phyloP scores from a whole-genome alignment of 2,329 filamentous ascomycete genomes.

The Sphaerulina musiva region DNA sequence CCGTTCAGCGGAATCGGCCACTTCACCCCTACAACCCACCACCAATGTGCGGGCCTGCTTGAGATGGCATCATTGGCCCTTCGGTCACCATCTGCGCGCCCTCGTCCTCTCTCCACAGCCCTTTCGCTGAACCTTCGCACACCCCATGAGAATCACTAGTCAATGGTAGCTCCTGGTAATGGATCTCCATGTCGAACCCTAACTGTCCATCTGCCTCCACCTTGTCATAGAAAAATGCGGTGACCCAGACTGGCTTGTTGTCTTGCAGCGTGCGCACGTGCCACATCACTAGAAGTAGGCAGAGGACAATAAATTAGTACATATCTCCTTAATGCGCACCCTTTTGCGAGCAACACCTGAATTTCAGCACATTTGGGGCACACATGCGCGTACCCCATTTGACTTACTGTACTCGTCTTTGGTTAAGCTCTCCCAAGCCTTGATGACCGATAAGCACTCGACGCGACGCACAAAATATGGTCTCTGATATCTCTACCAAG shows the following conservation, averaged over 20 bases:
- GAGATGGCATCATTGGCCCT: no score
- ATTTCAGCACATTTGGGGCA: neutral
- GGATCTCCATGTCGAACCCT: neutral
- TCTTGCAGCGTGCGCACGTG: neutral
- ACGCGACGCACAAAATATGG: constrained; percentile 3
- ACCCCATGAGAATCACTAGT: no score
- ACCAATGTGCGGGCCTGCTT: no score
- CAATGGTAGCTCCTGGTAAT: no score
- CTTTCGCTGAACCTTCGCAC: no score
- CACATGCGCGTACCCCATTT: neutral
- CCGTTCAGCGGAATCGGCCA: no score
- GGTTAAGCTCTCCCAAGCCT: constrained; percentile 3
- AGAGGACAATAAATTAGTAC: neutral
- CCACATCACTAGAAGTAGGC: neutral
- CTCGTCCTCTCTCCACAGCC: no score
- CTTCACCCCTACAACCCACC: no score
- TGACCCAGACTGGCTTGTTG: neutral
- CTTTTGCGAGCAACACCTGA: no score
- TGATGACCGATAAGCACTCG: constrained; percentile 1
- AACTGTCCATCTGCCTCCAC: neutral
- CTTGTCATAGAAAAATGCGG: constrained; percentile 1
- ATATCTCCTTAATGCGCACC: neutral
- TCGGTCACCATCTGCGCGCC: no score
- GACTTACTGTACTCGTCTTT: neutral
- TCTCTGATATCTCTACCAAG: neutral